Evolutionary conservation across 192 early-diverging fungal species (phyloP).

Genomic region (Gonapodya prolifera): DNA sequence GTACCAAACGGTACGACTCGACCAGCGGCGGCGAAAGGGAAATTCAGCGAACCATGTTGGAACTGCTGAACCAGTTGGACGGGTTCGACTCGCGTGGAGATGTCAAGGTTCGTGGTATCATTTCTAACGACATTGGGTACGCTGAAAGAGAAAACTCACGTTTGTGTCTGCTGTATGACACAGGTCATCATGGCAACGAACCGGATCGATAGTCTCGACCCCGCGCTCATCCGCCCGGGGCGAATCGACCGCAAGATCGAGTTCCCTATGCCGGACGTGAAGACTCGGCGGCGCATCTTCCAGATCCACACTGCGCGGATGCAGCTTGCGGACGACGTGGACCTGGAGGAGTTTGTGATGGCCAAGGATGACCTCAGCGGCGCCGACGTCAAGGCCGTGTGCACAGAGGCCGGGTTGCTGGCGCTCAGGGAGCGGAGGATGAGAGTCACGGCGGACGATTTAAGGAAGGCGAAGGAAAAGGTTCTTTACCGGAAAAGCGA

Average conservation of each 20-base stretch:
- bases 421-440: conserved; percentile 96
- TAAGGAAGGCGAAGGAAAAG: conserved; percentile 97
- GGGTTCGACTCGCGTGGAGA: conserved; percentile 92
- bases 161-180: neutral
- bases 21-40: conserved; percentile 91
- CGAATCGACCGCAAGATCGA: conserved; percentile 99
- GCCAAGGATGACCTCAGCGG: conserved; percentile 98
- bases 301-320: conserved; percentile 88
- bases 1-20: conserved; percentile 93
- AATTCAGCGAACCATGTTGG: conserved; percentile 95
- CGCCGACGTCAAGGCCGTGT: conserved; percentile 98
- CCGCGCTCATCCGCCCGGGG: conserved; percentile 88
- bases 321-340: conserved; percentile 91
- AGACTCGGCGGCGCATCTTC: conserved; percentile 95
- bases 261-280: conserved; percentile 93
- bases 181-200: conserved; percentile 97
- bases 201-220: conserved; percentile 91
- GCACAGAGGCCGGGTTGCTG: conserved; percentile 96
- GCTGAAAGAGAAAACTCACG: neutral
- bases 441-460: conserved; percentile 95
- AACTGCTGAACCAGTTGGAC: conserved; percentile 94
- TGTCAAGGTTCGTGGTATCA: conserved; percentile 60
- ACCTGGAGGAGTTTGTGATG: conserved; percentile 98
- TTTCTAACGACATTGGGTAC: conserved; percentile 2
- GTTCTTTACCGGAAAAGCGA: conserved; percentile 97